Percentiles rank a stretch among this genome's conserved stretches.
phyloP scores from a whole-genome alignment of 2,329 filamentous ascomycete genomes.

The Macrophomina pseudophaseolina region DNA sequence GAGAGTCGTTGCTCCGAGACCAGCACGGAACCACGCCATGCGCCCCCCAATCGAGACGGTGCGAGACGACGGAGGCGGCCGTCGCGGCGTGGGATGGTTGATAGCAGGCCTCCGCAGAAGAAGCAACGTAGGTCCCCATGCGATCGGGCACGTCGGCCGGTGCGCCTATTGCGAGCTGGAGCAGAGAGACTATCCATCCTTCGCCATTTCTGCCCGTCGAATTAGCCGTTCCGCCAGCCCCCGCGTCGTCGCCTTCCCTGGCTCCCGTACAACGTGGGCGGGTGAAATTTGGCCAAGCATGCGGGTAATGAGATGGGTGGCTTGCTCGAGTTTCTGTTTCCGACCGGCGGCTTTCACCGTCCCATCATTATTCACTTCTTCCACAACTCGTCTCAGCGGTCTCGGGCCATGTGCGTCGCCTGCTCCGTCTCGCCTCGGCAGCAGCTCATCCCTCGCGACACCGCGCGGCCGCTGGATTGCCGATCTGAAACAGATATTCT shows the following conservation, averaged over 20 bases:
- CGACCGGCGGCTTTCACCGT: background rate
- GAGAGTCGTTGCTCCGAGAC: background rate
- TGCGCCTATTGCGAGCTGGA: background rate
- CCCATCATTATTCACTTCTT: background rate
- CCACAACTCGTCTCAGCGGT: background rate
- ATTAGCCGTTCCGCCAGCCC: background rate
- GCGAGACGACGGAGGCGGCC: background rate
- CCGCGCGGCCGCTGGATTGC: background rate
- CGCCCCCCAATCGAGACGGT: background rate
- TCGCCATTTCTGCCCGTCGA: background rate
- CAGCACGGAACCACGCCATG: background rate
- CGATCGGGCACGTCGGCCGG: background rate
- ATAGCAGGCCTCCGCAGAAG: background rate
- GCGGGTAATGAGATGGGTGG: constrained; percentile 20
- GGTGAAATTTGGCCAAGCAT: constrained; percentile 8
- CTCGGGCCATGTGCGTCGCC: background rate
- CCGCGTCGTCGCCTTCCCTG: background rate
- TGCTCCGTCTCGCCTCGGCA: background rate
- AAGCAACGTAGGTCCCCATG: background rate
- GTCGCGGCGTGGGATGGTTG: background rate
- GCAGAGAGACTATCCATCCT: constrained; percentile 3
- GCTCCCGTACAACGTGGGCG: background rate
- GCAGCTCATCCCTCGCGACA: background rate
- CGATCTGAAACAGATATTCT: constrained; percentile 6
- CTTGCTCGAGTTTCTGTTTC: constrained; percentile 6